A percentile compares a stretch with the other conserved stretches of the same genome.
These are phyloP conservation scores for Effrenium voratum DNA, from an alignment of 73 alveolate genomes.

Conservation along the genomic window DNA sequence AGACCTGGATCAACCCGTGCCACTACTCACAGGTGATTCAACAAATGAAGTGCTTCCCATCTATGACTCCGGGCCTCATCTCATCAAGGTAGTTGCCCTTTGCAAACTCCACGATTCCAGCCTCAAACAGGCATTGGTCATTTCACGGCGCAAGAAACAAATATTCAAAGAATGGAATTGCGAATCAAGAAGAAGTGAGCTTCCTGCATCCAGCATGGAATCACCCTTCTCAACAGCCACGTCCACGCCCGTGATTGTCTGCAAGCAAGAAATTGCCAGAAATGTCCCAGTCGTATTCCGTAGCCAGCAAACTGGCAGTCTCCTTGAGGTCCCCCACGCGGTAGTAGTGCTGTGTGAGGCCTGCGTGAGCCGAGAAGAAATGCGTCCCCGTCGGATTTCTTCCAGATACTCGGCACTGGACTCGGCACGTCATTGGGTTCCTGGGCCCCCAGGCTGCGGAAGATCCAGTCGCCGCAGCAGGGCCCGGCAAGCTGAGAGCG, in stretches of 20 bases:
- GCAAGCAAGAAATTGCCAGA: background rate
- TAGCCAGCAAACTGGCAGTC: background rate
- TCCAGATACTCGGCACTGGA: too few species aligned
- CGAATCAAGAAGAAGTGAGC: background rate
- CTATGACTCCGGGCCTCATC: background rate
- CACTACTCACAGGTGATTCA: background rate
- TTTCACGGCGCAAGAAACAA: background rate
- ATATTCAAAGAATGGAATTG: background rate
- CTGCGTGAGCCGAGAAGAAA: too few species aligned
- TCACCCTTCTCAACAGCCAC: constrained; percentile 62
- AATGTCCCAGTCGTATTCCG: too few species aligned
- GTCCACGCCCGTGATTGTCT: constrained; percentile 38
- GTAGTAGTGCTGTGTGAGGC: constrained; percentile 75
- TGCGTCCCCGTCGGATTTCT: too few species aligned
- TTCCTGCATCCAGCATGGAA: constrained; percentile 26
- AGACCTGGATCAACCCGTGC: background rate
- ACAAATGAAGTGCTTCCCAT: background rate
- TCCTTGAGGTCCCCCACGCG: constrained; percentile 88
- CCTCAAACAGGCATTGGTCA: background rate
- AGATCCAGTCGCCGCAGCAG: constrained; percentile 54
- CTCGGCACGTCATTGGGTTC: too few species aligned
- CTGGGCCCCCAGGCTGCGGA: constrained; percentile 1
- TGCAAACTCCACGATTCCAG: constrained; percentile 74
- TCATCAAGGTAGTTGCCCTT: constrained; percentile 83
- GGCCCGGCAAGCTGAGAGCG: constrained; percentile 47